Evolutionary conservation across 2,329 filamentous ascomycete genomes (phyloP), one percentile per base, ranked within the genome.

Genomic region (Penicillium sp.): DNA sequence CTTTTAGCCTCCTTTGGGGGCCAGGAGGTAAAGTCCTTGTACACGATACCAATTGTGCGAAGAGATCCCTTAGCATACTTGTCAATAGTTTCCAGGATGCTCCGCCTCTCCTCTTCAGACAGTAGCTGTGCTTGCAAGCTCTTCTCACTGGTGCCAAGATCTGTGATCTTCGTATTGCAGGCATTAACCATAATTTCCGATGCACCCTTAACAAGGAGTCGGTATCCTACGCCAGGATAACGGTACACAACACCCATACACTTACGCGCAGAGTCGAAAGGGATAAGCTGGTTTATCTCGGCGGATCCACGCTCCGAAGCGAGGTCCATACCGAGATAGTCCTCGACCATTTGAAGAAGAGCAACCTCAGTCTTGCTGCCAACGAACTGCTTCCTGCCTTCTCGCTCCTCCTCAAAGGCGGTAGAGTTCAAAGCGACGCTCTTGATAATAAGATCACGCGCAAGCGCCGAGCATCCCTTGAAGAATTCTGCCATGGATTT

Each of bases 311-410:
- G 84, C 63, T 87, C 81, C 61, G 87, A 82, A 39, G 77, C 78
- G 13, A 90, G 79, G 2, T 84, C 82, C 83, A 91, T 86, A 13
- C 79, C 85, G 5, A 91, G 78, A 63, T 87, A 78, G 43, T 86
- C 82, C 43, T 80, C 80, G 10, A 86, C 87, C 61, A 90, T 83
- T 20, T 84, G 82, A n/a, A 91, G 79, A 51, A 91, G 73, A 3
- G 88, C 87, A 4, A 87, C 88, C 67, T 91, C 88, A 0, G 88
- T 91, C 77, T 91, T 91, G 63, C 87, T 90, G 39, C 88, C 88
- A 59, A 91, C 85, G 52, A 88, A 91, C 1, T 82, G 83, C 58
- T 78, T 78, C 45, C 79, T 72, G 9, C 87, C 86, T 27, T 89
- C 82, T n/a, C 84, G 81, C 17, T 89, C 85, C 40, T 87, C 86